Evolutionary conservation across 2,329 filamentous ascomycete genomes (phyloP).

Genomic region (Zymoseptoria pseudotritici): DNA sequence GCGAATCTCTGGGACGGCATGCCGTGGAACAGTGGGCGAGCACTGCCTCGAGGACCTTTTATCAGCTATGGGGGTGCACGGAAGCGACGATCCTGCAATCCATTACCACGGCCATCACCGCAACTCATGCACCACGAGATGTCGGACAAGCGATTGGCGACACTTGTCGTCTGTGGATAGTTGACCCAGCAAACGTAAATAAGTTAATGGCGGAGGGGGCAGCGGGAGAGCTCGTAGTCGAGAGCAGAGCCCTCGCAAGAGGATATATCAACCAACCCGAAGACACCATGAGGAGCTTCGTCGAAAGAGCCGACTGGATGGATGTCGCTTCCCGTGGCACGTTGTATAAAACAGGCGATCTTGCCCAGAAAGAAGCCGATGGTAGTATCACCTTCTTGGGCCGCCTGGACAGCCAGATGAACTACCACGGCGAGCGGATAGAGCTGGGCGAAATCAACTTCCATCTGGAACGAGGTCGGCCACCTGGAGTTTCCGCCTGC

Average conservation of each 20-base stretch:
- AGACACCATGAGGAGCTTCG: background rate
- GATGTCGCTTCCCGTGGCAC: background rate
- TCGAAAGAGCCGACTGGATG: background rate
- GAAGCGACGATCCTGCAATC: conserved; percentile 2
- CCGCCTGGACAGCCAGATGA: conserved; percentile 2
- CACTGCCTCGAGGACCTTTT: background rate
- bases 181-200: background rate
- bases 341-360: background rate
- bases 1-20: background rate
- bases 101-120: background rate
- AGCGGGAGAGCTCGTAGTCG: conserved; percentile 1
- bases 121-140: background rate
- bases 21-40: background rate
- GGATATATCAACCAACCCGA: conserved; percentile 1
- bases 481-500: background rate
- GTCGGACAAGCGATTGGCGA: background rate
- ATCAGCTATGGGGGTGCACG: conserved; percentile 1
- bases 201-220: background rate
- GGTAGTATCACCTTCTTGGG: background rate
- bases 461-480: background rate
- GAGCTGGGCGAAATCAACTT: conserved; percentile 3
- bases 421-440: background rate
- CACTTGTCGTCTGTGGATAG: background rate
- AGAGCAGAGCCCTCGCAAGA: conserved; percentile 1
- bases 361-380: background rate